Conservation (phyloP, 352 stramenopile genomes). For the Phytophthora sp. region DNA sequence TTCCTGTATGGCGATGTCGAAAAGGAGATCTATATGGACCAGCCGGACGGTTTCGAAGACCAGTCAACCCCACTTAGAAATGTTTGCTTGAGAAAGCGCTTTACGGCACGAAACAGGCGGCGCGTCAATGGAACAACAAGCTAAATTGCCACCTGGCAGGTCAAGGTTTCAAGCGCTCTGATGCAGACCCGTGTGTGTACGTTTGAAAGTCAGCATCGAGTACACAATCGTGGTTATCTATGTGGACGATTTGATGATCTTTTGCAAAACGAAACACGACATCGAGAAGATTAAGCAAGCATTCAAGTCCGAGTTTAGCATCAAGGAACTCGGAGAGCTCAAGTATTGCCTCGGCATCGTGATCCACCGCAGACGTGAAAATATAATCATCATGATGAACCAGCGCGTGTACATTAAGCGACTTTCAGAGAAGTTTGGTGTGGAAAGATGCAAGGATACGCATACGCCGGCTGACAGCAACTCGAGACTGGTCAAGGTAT, state of each 20-base stretch:
- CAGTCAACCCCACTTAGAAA: too few species aligned
- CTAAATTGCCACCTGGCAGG: not conserved
- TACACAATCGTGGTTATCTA: not conserved
- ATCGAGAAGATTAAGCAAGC: not conserved
- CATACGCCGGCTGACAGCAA: not conserved
- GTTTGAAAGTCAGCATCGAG: not conserved
- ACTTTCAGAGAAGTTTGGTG: not conserved
- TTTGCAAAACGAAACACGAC: not conserved
- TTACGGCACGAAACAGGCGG: not conserved
- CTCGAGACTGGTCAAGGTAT: not conserved
- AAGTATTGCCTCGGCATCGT: too few species aligned
- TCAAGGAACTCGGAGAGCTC: not conserved
- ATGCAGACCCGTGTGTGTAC: not conserved
- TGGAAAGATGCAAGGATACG: not conserved
- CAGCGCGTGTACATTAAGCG: too few species aligned
- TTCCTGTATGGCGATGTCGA: too few species aligned
- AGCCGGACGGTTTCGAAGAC: too few species aligned
- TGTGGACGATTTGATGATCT: not conserved
- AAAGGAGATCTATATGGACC: too few species aligned
- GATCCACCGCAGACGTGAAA: not conserved
- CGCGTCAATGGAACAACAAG: not conserved
- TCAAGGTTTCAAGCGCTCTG: not conserved
- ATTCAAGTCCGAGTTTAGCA: not conserved
- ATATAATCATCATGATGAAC: too few species aligned
- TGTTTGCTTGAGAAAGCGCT: not conserved